phyloP scores from a whole-genome alignment of 306 rosid genomes.

The Pterocarpus santalinus region DNA sequence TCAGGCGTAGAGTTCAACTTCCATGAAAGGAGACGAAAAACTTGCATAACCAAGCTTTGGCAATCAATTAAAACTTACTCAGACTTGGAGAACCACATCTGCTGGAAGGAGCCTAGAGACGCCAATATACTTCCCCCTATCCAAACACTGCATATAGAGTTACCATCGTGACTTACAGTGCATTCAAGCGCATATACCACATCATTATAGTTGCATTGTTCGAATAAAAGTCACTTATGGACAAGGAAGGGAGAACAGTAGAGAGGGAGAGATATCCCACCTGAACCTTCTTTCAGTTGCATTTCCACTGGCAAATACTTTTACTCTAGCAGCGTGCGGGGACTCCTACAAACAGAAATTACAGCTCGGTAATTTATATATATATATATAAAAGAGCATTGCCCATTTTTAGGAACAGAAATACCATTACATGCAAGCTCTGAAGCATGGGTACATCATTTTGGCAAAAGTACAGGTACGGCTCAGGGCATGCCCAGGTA shows the following conservation, averaged over 20 bases:
- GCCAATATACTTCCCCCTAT: slow-evolving; percentile 99
- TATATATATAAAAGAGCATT: background rate
- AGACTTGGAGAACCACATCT: slow-evolving; percentile 83
- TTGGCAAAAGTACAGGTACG: too few species aligned
- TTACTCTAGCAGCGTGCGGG: slow-evolving; percentile 98
- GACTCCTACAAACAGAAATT: slow-evolving; percentile 74
- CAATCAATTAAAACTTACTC: slow-evolving; percentile 64
- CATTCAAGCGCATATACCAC: slow-evolving; percentile 2
- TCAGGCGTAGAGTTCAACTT: background rate
- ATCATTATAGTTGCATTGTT: background rate
- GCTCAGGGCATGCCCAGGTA: too few species aligned
- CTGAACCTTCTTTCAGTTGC: slow-evolving; percentile 99
- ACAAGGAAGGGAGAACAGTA: background rate
- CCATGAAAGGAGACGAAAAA: background rate
- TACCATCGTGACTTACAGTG: slow-evolving; percentile 46
- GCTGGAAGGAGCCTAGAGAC: slow-evolving; percentile 98
- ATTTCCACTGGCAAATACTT: slow-evolving; percentile 97
- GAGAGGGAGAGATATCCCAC: slow-evolving; percentile 48
- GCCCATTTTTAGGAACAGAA: background rate
- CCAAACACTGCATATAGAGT: slow-evolving; percentile 79
- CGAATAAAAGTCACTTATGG: slow-evolving; percentile 26
- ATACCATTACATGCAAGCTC: background rate
- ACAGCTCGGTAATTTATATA: slow-evolving; percentile 19
- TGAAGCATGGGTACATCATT: too few species aligned
- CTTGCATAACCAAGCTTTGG: background rate